These are phyloP conservation scores for Anisogramma anomala DNA, from an alignment of 2,329 filamentous ascomycete genomes.

Conservation along the genomic window DNA sequence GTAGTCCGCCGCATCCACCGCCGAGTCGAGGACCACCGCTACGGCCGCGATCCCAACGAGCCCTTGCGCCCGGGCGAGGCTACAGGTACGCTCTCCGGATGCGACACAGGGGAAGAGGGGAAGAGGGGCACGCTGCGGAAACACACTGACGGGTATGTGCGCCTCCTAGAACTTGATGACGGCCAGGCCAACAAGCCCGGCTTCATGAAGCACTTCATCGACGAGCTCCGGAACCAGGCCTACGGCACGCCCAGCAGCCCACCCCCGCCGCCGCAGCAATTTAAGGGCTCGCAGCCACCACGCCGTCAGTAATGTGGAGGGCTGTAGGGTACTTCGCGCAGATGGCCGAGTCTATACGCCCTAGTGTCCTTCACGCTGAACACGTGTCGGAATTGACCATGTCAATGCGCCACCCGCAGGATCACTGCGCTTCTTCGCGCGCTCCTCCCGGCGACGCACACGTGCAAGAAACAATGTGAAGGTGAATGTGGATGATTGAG, in stretches of 20 bases:
- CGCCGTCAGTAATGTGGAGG: too few relatives aligned
- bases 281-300: neutral
- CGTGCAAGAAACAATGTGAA: too few relatives aligned
- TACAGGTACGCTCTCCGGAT: slow-evolving; percentile 28
- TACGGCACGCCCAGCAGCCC: slow-evolving; percentile 33
- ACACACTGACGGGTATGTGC: neutral
- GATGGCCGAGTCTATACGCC: neutral
- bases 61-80: slow-evolving; percentile 41
- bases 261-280: slow-evolving; percentile 15
- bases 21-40: slow-evolving; percentile 34
- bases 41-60: slow-evolving; percentile 39
- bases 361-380: neutral
- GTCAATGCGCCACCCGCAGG: neutral
- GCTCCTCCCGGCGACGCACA: neutral
- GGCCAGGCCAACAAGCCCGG: slow-evolving; percentile 19
- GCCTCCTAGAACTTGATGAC: slow-evolving; percentile 13
- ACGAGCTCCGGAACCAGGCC: slow-evolving; percentile 40
- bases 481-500: too few relatives aligned
- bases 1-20: slow-evolving; percentile 42
- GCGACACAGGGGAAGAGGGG: too few relatives aligned
- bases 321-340: too few relatives aligned
- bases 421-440: neutral
- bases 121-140: too few relatives aligned
- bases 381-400: neutral
- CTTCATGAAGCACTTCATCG: slow-evolving; percentile 37